Percentiles rank a stretch among this genome's conserved stretches.
Conservation (phyloP, 495 filamentous ascomycete species). For the Penicillium tannophilum region DNA sequence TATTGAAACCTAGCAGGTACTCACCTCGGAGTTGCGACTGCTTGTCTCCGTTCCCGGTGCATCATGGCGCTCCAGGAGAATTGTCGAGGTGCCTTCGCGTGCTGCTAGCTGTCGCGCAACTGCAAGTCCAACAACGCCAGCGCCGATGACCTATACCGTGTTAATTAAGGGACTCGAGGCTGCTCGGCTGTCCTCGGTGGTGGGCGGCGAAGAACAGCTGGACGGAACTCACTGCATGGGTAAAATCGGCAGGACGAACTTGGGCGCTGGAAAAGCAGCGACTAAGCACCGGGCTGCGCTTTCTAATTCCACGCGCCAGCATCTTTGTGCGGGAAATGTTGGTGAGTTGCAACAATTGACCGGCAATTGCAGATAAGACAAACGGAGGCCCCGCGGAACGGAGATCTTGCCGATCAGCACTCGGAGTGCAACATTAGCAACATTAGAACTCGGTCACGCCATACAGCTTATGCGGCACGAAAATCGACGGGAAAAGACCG, state of each 20-base stretch:
- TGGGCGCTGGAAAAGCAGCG: constrained; percentile 46
- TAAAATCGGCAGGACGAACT: constrained; percentile 65
- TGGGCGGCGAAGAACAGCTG: neutral
- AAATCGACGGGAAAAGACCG: neutral
- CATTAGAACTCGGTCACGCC: constrained; percentile 1
- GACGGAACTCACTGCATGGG: constrained; percentile 66
- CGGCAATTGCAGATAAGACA: constrained; percentile 7
- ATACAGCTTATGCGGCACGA: neutral
- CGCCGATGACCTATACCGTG: constrained; percentile 72
- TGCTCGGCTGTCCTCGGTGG: neutral
- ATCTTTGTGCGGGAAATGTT: constrained; percentile 11
- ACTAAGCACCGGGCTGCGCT: constrained; percentile 16
- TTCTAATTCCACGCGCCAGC: constrained; percentile 21
- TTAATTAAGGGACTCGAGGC: constrained; percentile 11
- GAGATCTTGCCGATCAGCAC: neutral
- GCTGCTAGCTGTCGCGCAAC: constrained; percentile 75
- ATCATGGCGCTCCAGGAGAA: constrained; percentile 81
- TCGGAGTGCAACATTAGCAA: neutral
- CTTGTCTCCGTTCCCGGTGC: constrained; percentile 87
- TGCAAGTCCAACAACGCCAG: constrained; percentile 89
- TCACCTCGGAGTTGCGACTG: constrained; percentile 86
- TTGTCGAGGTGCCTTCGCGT: constrained; percentile 62
- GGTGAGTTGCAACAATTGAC: constrained; percentile 10
- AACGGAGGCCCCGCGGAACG: constrained; percentile 7
- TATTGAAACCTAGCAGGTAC: neutral